These are phyloP conservation scores for Meyerozyma athensensis DNA, from an alignment of 1,139 yeast species.

Conservation along the genomic window DNA sequence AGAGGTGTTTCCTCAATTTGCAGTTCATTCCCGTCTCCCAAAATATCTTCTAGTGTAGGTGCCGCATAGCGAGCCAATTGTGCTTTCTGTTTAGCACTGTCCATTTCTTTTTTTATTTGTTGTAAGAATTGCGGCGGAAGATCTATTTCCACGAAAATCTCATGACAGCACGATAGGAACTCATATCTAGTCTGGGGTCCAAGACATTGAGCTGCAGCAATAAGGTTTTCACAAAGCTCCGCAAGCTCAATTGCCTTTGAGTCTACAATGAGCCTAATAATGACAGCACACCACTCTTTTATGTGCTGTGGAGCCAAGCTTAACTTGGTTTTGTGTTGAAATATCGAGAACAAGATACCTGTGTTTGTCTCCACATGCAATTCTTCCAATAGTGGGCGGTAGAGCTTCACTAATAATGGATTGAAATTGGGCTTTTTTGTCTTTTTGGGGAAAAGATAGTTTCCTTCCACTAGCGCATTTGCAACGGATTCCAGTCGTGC, in stretches of 20 bases:
- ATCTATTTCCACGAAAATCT: background rate
- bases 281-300: conserved; percentile 1
- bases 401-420: conserved; percentile 24
- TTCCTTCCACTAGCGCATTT: background rate
- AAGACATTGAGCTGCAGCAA: no score
- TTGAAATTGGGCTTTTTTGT: conserved; percentile 22
- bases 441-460: conserved; percentile 9
- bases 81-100: background rate
- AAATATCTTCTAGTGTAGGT: conserved; percentile 22
- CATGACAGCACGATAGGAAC: conserved; percentile 12
- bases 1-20: conserved; percentile 10
- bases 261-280: background rate
- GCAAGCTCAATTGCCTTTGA: no score
- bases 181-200: conserved; percentile 5
- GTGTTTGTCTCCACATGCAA: conserved; percentile 18
- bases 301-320: background rate
- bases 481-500: background rate
- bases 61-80: conserved; percentile 11
- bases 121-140: background rate
- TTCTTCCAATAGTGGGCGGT: conserved; percentile 21
- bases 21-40: conserved; percentile 12
- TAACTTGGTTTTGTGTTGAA: background rate
- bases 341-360: background rate
- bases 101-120: background rate
- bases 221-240: no score